Evolutionary conservation across 2,329 filamentous ascomycete genomes (phyloP), one percentile per base, ranked within the genome.

Genomic region (Stachybotrys elegans): DNA sequence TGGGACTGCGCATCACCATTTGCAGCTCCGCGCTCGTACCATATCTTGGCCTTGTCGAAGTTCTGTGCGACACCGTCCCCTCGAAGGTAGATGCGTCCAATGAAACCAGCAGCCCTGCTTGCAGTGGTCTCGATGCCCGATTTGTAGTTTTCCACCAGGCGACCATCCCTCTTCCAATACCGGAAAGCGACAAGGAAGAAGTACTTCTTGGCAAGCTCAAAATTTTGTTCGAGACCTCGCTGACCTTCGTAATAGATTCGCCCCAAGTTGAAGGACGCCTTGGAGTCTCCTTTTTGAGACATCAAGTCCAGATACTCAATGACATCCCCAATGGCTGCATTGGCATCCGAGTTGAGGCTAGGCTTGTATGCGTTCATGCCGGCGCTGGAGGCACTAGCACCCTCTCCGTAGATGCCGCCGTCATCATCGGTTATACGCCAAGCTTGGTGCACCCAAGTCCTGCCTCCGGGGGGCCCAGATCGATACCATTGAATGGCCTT

Each of bases 361-460:
- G 83, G 80, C 50, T 83, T 83, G 56, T 84, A 78, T 4, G 90
- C 89, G 59, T 95, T 91, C 45, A 79, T 76, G 5, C 93, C 93
- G 0, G 93, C 86, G 59, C 90, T 96, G 20, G 85, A 84, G 31
- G 85, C 88, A 60, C 92, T 97, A 12, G 93, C 93, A 4, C 93
- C 94, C 66, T 95, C 89, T 38, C 93, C 94, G 61, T 96, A 98
- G 6, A 95, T 86, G 35, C 93, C 93, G 7, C 93, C 94, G 22
- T 84, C 73, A 40, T 96, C 89, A 57, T 98, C 94, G 4, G 90
- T 88, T 56, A 96, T 86, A 45, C 88, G 81, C 68, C 88, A 94
- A 6, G 85, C 81, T 58, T 96, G 86, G 22, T 80, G 78, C 3
- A 84, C 74, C 73, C 94, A 84, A 23, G 78, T 74, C 66, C 86